Evolutionary conservation across 2,329 filamentous ascomycete genomes (phyloP).

Genomic region (Venturia carpophila): DNA sequence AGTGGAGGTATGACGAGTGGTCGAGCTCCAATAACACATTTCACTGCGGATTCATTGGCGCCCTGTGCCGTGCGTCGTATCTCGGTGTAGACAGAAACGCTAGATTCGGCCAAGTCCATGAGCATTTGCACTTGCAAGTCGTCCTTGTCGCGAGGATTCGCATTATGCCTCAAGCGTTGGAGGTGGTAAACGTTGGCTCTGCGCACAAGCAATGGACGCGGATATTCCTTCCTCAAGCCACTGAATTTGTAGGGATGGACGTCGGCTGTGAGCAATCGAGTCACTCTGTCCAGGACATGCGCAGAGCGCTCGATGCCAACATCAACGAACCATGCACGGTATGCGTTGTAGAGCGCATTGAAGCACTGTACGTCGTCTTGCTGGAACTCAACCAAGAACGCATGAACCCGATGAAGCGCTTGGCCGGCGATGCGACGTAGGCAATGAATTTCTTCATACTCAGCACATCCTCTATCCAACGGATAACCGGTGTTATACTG

Average conservation of each 20-base stretch:
- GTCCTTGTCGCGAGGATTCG: slow-evolving; percentile 77
- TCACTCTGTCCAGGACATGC: slow-evolving; percentile 81
- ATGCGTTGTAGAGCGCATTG: slow-evolving; percentile 83
- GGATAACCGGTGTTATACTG: slow-evolving; percentile 83
- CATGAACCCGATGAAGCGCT: slow-evolving; percentile 74
- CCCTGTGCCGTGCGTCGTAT: slow-evolving; percentile 90
- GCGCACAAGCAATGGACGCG: slow-evolving; percentile 82
- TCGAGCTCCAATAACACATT: slow-evolving; percentile 79
- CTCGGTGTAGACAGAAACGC: slow-evolving; percentile 86
- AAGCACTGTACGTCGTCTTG: slow-evolving; percentile 96
- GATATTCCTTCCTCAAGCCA: slow-evolving; percentile 85
- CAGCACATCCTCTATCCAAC: slow-evolving; percentile 53
- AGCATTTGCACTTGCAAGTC: slow-evolving; percentile 81
- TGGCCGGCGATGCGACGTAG: slow-evolving; percentile 73
- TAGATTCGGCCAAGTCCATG: slow-evolving; percentile 80
- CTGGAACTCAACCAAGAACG: slow-evolving; percentile 73
- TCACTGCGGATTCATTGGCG: slow-evolving; percentile 86
- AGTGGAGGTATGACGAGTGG: slow-evolving; percentile 86
- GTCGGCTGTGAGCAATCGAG: slow-evolving; percentile 76
- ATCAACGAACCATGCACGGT: slow-evolving; percentile 94
- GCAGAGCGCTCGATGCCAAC: slow-evolving; percentile 94
- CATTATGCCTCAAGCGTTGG: slow-evolving; percentile 88
- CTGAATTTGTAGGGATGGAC: slow-evolving; percentile 91
- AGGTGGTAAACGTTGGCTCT: slow-evolving; percentile 92
- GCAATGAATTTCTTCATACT: slow-evolving; percentile 70